These are phyloP conservation scores for Rhizopogon vesiculosus DNA, from an alignment of 768 basidiomycete species.

Conservation along the genomic window DNA sequence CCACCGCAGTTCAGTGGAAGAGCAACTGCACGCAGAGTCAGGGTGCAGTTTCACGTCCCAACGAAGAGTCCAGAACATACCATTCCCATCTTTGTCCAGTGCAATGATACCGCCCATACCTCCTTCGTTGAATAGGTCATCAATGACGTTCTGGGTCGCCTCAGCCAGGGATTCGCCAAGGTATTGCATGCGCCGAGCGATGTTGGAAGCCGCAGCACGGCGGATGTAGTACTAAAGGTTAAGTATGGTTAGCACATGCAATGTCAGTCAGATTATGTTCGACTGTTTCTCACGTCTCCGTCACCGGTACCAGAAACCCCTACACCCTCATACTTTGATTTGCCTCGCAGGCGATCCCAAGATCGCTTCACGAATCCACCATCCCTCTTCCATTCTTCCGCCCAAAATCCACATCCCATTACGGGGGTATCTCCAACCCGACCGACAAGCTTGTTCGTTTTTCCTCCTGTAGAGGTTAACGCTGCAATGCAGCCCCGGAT, in stretches of 20 bases:
- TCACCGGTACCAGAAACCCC: constrained; percentile 85
- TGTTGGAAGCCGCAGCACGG: constrained; percentile 56
- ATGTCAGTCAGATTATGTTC: not conserved
- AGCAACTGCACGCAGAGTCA: constrained; percentile 43
- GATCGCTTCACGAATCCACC: constrained; percentile 25
- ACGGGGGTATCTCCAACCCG: constrained; percentile 80
- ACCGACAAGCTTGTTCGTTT: constrained; percentile 80
- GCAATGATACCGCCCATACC: constrained; percentile 76
- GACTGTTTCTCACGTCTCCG: constrained; percentile 57
- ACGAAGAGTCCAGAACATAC: constrained; percentile 30
- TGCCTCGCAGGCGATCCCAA: constrained; percentile 38
- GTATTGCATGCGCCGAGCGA: constrained; percentile 64
- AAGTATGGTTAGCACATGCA: constrained; percentile 1
- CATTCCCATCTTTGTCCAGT: constrained; percentile 63
- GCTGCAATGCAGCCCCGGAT: constrained; percentile 65
- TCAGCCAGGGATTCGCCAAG: constrained; percentile 49
- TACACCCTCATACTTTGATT: constrained; percentile 38
- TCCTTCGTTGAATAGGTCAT: constrained; percentile 52
- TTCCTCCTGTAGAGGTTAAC: constrained; percentile 77
- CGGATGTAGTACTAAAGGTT: constrained; percentile 69
- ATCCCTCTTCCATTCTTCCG: constrained; percentile 63
- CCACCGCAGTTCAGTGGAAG: constrained; percentile 73
- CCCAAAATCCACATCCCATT: constrained; percentile 81
- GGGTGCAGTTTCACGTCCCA: not conserved
- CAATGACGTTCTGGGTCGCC: constrained; percentile 52